phyloP scores from a whole-genome alignment of 1,139 yeast species.

The Scheffersomyces parashehatae region DNA sequence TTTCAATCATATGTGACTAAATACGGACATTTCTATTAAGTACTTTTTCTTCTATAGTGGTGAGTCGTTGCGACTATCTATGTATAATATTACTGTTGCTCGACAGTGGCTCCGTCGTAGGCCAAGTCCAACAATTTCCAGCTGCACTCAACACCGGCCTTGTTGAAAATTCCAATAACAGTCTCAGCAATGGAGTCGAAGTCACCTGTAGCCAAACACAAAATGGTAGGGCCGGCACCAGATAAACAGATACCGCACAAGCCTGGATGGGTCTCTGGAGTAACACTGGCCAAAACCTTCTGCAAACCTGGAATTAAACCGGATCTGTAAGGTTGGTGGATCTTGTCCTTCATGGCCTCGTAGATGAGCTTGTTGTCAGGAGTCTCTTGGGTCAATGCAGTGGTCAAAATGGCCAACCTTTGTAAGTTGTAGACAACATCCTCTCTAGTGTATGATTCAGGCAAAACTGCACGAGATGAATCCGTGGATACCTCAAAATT shows the following conservation, averaged over 20 bases:
- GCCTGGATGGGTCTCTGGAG: constrained; percentile 82
- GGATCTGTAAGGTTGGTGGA: constrained; percentile 94
- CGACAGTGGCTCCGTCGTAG: constrained; percentile 74
- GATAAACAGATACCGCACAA: constrained; percentile 91
- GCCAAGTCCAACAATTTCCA: constrained; percentile 90
- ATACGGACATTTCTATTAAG: not conserved
- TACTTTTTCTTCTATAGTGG: constrained; percentile 1
- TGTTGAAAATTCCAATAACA: constrained; percentile 67
- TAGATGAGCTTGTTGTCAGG: constrained; percentile 83
- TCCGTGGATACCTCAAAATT: constrained; percentile 94
- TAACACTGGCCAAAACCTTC: constrained; percentile 75
- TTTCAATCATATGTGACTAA: too few species aligned
- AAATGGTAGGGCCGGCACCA: constrained; percentile 97
- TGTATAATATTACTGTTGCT: constrained; percentile 2
- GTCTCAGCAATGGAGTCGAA: constrained; percentile 81
- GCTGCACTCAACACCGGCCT: constrained; percentile 67
- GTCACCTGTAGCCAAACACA: constrained; percentile 87
- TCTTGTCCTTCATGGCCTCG: constrained; percentile 94
- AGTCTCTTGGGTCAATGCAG: constrained; percentile 75
- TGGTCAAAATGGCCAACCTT: constrained; percentile 45
- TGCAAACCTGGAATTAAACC: constrained; percentile 87
- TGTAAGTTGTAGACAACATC: constrained; percentile 86
- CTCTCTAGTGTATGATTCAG: constrained; percentile 71
- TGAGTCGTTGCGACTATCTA: not conserved
- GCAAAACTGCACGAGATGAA: constrained; percentile 84